phyloP scores from a whole-genome alignment of 192 early-diverging fungal species.

The Mortierella alpina region DNA sequence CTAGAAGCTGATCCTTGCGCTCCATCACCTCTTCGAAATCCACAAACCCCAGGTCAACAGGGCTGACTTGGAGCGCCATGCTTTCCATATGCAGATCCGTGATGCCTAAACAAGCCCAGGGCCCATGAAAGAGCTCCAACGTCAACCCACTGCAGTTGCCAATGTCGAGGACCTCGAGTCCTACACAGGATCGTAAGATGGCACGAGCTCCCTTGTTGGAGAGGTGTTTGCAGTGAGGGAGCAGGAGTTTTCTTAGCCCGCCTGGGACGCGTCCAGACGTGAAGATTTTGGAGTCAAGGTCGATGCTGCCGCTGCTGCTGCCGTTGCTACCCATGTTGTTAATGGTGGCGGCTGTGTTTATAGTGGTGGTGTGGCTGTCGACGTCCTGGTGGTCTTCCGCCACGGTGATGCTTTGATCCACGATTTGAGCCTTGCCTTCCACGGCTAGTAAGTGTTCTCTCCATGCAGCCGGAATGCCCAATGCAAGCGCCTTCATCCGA shows the following conservation, averaged over 20 bases:
- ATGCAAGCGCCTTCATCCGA: conserved; percentile 16
- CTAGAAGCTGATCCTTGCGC: too few relatives aligned
- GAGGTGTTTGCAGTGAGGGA: conserved; percentile 10
- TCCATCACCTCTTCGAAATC: background rate
- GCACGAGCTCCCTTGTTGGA: conserved; percentile 16
- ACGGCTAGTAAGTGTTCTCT: background rate
- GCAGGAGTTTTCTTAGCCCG: background rate
- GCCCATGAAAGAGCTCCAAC: conserved; percentile 22
- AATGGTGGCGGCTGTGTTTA: background rate
- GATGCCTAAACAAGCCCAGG: conserved; percentile 18
- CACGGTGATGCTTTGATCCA: background rate
- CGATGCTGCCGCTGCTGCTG: background rate
- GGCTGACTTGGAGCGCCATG: background rate
- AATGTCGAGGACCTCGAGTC: conserved; percentile 6
- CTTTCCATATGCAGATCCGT: conserved; percentile 4
- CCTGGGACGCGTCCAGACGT: background rate
- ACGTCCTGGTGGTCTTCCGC: background rate
- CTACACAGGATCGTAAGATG: conserved; percentile 32
- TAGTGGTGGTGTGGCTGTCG: background rate
- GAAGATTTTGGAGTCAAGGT: conserved; percentile 1
- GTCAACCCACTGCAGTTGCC: background rate
- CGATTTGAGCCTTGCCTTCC: background rate
- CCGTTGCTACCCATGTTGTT: too few relatives aligned
- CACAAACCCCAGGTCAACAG: background rate
- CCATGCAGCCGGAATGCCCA: conserved; percentile 19